phyloP scores from a whole-genome alignment of 768 basidiomycete genomes.

The Phlegmacium glaucopus region DNA sequence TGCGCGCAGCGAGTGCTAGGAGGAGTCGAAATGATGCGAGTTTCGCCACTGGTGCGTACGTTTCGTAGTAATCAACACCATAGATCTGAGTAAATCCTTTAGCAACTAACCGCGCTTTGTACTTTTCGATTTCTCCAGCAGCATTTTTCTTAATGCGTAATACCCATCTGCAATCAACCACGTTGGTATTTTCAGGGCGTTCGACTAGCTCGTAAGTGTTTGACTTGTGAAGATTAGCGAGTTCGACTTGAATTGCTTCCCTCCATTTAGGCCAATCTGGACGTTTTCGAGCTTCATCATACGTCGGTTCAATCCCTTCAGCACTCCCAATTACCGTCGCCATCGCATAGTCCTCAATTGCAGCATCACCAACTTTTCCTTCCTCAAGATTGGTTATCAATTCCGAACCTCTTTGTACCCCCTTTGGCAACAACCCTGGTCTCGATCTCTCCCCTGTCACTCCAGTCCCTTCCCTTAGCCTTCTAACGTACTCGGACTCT shows the following conservation, averaged over 20 bases:
- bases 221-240: not conserved
- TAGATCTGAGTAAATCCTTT: slow-evolving; percentile 36
- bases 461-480: too few relatives aligned
- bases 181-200: slow-evolving; percentile 10
- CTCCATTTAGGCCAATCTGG: not conserved
- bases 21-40: slow-evolving; percentile 3
- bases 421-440: too few relatives aligned
- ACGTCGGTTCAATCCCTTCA: not conserved
- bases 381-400: not conserved
- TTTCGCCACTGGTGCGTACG: not conserved
- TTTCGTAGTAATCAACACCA: slow-evolving; percentile 31
- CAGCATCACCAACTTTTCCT: not conserved
- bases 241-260: not conserved
- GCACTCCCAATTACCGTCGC: not conserved
- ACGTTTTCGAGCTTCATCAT: not conserved
- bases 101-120: slow-evolving; percentile 41
- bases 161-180: slow-evolving; percentile 38
- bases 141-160: slow-evolving; percentile 35
- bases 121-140: slow-evolving; percentile 24
- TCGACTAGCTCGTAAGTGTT: not conserved
- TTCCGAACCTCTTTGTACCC: not conserved
- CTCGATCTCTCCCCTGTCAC: too few relatives aligned
- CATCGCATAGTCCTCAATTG: not conserved
- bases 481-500: too few relatives aligned
- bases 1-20: slow-evolving; percentile 24